Evolutionary conservation across 2,329 filamentous ascomycete genomes (phyloP), one percentile per base, ranked within the genome.

Genomic region (Trichoderma koningii): DNA sequence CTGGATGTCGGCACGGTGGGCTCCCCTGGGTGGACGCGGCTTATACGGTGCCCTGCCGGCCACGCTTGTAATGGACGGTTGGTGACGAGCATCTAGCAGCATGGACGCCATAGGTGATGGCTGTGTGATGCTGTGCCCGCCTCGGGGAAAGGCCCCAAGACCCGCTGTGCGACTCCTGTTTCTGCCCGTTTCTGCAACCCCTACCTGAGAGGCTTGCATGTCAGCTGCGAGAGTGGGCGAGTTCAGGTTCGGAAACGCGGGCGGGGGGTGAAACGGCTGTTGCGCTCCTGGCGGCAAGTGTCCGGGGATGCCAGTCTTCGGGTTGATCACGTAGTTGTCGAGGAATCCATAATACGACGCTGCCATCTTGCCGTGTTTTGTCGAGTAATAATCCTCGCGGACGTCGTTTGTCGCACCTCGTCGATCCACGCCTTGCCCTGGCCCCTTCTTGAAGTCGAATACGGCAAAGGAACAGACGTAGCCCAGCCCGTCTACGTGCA

Each of bases 291-390:
- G 84, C 15, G 85, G 84, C 42, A 88, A 77, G 62, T 86, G 82
- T 21, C 86, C 85, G 7, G 85, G 85, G 21, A 88, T 83, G 1
- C 87, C 88, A 7, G 85, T 87, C 74, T 87, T 89, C 3, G 88
- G 87, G 71, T 92, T 91, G 55, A 88, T 86, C 15, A 89, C 87
- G 72, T 99, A 99, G 70, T 96, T 93, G 73, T 97, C 93, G 66
- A 97, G 81, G 75, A 99, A 99, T 2, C 93, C 93, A 72, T 95
- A 93, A 74, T 97, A 95, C 0, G 94, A 98, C 17, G 93, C 91
- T n/a, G 95, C 89, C 92, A 99, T 97, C 79, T 99, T 99, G 68
- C 93, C 92, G 72, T 99, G 93, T 73, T 97, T 97, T 10, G 93
- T 92, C 23, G 92, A 88, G 73, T 95, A 98, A 75, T 98, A 98